phyloP scores from a whole-genome alignment of 2,329 filamentous ascomycete species.

The Trichoderma aggressivum region DNA sequence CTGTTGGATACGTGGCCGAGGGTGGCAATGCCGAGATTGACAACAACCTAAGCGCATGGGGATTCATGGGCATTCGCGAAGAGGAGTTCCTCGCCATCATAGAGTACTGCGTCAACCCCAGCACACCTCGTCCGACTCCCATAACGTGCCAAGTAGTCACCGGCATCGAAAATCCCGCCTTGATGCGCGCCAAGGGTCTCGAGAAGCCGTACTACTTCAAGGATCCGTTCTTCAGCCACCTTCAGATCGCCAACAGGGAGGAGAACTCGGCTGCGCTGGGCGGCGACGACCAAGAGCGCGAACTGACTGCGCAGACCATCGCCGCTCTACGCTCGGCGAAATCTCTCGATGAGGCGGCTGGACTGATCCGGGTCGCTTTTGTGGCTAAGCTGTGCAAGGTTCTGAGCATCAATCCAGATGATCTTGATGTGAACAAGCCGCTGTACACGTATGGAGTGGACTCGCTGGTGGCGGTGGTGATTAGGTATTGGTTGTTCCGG shows the following conservation, averaged over 20 bases:
- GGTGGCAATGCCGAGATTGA: neutral
- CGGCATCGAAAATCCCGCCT: neutral
- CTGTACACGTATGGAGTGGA: neutral
- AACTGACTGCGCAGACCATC: neutral
- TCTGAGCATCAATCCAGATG: neutral
- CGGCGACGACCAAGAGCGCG: neutral
- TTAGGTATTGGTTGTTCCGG: neutral
- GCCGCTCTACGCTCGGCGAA: neutral
- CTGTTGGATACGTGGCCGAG: neutral
- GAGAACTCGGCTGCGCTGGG: neutral
- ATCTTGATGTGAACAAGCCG: neutral
- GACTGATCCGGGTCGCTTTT: neutral
- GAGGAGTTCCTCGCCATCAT: neutral
- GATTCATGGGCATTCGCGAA: neutral
- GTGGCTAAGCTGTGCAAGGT: neutral
- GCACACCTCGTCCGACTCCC: neutral
- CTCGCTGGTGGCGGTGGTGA: neutral
- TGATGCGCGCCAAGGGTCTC: neutral
- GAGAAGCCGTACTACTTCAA: neutral
- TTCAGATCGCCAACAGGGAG: neutral
- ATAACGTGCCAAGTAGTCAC: neutral
- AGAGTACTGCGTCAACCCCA: neutral
- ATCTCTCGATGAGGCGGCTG: neutral
- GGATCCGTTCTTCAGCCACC: neutral
- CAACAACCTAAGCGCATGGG: neutral